Evolutionary conservation across 2,329 filamentous ascomycete genomes (phyloP), one percentile per base, ranked within the genome.

Genomic region (Microdochium bolleyi): DNA sequence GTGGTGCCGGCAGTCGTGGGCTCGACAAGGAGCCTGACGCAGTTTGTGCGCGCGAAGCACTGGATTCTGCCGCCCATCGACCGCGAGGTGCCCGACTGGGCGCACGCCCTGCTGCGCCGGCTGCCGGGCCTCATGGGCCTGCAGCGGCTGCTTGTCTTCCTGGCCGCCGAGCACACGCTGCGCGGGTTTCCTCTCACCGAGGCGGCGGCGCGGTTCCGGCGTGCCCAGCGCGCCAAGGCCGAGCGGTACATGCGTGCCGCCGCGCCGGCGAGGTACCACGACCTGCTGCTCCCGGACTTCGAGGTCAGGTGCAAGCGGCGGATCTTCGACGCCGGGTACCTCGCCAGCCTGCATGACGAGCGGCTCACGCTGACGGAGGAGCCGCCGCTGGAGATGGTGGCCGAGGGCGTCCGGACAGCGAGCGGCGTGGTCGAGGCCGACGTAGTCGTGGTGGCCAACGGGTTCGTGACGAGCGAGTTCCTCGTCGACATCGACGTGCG

Each of bases 221-320:
- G 67, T 4, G 63, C 65, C 46, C 56, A 67, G 16, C 66, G 76
- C 8, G 65, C 64, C 19, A 55, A 58, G 11, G 64, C 72, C 1
- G 74, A 78, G 54, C 64, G n/a, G 11, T 72, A 66, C 59, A 62
- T 74, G 71, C 71, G 71, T 53, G 60, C 63, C 3, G 69, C 64
- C 1, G 78, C 78, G 0, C 84, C 84, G 0, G 67, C 75, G 50
- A 78, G 83, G 63, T 87, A 85, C 54, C 78, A 82, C 56, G 76
- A 82, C 27, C 72, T 83, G 7, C 62, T 87, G 34, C 80, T 81
- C 1, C 84, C 84, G 0, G 75, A 85, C 50, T 87, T 83, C 53
- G 73, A 76, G 48, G 65, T 85, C 14, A 82, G 82, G 1, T 86
- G 83, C 67, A 87, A 85, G 67, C 69, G 84, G n/a, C 73, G 82